Evolutionary conservation across 2,329 filamentous ascomycete genomes (phyloP).

Genomic region (Pezicula neosporulosa): DNA sequence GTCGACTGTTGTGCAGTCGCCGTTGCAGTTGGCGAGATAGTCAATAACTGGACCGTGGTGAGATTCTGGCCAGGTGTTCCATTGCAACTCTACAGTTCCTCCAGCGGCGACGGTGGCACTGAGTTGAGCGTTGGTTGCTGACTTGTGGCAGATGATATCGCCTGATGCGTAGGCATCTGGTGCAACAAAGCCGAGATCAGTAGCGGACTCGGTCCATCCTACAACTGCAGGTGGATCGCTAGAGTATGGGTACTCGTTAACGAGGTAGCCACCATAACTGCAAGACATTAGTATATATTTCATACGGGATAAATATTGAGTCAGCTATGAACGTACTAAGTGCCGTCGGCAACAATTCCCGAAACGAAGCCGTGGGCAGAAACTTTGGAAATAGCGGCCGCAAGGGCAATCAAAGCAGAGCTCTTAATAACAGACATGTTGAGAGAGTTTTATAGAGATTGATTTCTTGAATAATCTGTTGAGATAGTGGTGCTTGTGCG

Average conservation of each 20-base stretch:
- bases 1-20: constrained; percentile 34
- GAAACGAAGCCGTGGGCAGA: constrained; percentile 40
- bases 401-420: background rate
- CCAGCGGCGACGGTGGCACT: constrained; percentile 55
- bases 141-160: constrained; percentile 59
- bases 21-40: constrained; percentile 22
- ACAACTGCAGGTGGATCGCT: constrained; percentile 34
- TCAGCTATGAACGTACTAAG: constrained; percentile 29
- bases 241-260: constrained; percentile 14
- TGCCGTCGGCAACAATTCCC: constrained; percentile 40
- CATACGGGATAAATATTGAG: background rate
- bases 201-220: constrained; percentile 47
- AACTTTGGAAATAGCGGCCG: constrained; percentile 31
- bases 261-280: constrained; percentile 36
- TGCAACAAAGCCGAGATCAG: constrained; percentile 48
- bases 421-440: background rate
- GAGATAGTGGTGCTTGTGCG: no score
- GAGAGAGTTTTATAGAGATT: background rate
- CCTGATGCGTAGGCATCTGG: constrained; percentile 38
- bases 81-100: constrained; percentile 51
- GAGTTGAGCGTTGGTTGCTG: constrained; percentile 42
- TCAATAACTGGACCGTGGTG: constrained; percentile 38
- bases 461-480: no score
- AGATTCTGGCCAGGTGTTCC: constrained; percentile 59
- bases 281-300: background rate